phyloP scores from a whole-genome alignment of 345 rosid genomes.

The Eucalyptus cladocalyx region DNA sequence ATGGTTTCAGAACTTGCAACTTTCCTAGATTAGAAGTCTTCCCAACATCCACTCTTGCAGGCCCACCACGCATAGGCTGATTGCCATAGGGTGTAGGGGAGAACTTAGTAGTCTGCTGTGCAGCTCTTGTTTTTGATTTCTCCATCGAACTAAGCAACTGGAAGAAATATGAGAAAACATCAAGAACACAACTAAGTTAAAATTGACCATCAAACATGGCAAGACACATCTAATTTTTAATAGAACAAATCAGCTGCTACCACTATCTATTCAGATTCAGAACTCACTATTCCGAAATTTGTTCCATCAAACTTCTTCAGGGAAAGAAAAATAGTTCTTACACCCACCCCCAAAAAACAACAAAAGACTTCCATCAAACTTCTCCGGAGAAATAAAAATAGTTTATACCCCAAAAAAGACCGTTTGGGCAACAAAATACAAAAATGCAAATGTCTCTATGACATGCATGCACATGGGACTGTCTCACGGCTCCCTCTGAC shows the following conservation, averaged over 20 bases:
- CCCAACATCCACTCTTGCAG: conserved; percentile 15
- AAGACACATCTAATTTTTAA: neutral
- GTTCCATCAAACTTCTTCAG: neutral
- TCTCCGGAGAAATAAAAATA: no score
- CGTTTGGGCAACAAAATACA: neutral
- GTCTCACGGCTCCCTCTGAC: neutral
- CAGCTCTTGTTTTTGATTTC: conserved; percentile 15
- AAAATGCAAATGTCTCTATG: neutral
- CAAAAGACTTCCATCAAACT: neutral
- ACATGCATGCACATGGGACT: neutral
- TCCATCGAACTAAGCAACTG: conserved; percentile 26
- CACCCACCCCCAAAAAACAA: neutral
- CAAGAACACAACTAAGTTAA: neutral
- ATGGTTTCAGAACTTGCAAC: conserved; percentile 29
- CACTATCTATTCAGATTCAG: neutral
- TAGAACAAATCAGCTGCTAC: neutral
- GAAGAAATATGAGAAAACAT: neutral
- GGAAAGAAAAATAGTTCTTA: neutral
- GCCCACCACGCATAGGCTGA: conserved; percentile 12
- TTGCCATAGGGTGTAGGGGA: neutral
- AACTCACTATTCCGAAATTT: neutral
- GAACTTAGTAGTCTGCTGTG: conserved; percentile 7
- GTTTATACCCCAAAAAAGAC: neutral
- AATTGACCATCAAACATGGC: neutral
- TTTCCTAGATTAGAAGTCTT: conserved; percentile 13